A percentile compares a stretch with the other conserved stretches of the same genome.
Evolutionary conservation across 805 yeast species (phyloP).

Genomic region (Barnettozyma populi): DNA sequence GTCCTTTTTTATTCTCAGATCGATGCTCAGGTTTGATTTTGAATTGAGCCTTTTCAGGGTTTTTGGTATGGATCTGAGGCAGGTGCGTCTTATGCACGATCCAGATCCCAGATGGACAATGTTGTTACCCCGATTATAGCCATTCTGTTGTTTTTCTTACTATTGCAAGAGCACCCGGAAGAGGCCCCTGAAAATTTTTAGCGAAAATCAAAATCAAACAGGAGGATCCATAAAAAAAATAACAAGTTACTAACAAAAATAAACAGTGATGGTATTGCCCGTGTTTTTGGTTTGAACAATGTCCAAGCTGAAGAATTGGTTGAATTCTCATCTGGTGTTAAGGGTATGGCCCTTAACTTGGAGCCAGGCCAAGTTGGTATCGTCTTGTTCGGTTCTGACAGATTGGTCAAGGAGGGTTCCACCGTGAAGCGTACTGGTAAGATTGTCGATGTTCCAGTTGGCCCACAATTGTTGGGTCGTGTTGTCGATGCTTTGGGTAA

Average conservation of each 20-base stretch:
- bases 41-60: background rate
- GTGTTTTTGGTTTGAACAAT: slow-evolving; percentile 99
- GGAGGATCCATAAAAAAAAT: background rate
- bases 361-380: slow-evolving; percentile 99
- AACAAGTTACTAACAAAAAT: slow-evolving; percentile 33
- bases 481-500: slow-evolving; percentile 99
- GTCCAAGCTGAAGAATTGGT: slow-evolving; percentile 99
- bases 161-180: too few relatives aligned
- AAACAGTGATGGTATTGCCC: slow-evolving; percentile 98
- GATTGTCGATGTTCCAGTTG: slow-evolving; percentile 99
- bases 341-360: slow-evolving; percentile 99
- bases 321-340: slow-evolving; percentile 98
- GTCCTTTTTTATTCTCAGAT: slow-evolving; percentile 31
- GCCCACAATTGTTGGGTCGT: slow-evolving; percentile 97
- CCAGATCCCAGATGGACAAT: background rate
- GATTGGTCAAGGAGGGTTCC: slow-evolving; percentile 98
- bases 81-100: background rate
- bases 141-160: background rate
- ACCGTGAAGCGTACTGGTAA: slow-evolving; percentile 99
- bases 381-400: slow-evolving; percentile 98
- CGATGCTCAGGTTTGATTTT: background rate
- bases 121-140: background rate
- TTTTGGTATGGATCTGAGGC: background rate
- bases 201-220: background rate
- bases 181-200: slow-evolving; percentile 6